These are phyloP conservation scores for Pseudopyrenochaeta lycopersici DNA, from an alignment of 2,329 filamentous ascomycete species.

Conservation along the genomic window DNA sequence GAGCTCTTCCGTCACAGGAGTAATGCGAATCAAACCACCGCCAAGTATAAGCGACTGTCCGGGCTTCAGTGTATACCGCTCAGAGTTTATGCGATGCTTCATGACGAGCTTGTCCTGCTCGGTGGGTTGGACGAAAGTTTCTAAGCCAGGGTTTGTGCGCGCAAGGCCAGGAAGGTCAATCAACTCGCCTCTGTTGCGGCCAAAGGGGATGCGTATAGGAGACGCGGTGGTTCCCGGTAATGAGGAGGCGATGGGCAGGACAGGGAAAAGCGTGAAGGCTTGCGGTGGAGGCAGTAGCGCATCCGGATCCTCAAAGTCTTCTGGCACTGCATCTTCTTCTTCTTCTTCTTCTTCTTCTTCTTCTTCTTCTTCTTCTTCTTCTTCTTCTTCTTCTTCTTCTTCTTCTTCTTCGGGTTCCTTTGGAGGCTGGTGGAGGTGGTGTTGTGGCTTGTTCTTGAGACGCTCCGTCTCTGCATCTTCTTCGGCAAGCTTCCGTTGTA, in stretches of 20 bases:
- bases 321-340: constrained; percentile 31
- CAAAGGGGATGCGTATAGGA: constrained; percentile 91
- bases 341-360: constrained; percentile 34
- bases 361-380: constrained; percentile 34
- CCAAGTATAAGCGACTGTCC: constrained; percentile 81
- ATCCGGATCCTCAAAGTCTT: constrained; percentile 42
- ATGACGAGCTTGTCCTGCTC: constrained; percentile 77
- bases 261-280: constrained; percentile 76
- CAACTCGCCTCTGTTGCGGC: constrained; percentile 84
- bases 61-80: constrained; percentile 76
- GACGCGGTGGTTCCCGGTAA: constrained; percentile 94
- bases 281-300: constrained; percentile 79
- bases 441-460: constrained; percentile 21
- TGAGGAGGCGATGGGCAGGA: constrained; percentile 85
- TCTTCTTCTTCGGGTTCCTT: constrained; percentile 25
- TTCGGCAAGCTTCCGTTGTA: constrained; percentile 41
- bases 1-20: constrained; percentile 71
- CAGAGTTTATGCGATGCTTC: constrained; percentile 76
- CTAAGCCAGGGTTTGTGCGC: constrained; percentile 70
- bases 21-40: constrained; percentile 87
- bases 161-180: constrained; percentile 90
- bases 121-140: constrained; percentile 73
- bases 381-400: constrained; percentile 33
- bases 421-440: constrained; percentile 32
- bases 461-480: constrained; percentile 43